Base-by-base conservation (phyloP, 495 filamentous ascomycete species). In the Xylaria longipes region DNA sequence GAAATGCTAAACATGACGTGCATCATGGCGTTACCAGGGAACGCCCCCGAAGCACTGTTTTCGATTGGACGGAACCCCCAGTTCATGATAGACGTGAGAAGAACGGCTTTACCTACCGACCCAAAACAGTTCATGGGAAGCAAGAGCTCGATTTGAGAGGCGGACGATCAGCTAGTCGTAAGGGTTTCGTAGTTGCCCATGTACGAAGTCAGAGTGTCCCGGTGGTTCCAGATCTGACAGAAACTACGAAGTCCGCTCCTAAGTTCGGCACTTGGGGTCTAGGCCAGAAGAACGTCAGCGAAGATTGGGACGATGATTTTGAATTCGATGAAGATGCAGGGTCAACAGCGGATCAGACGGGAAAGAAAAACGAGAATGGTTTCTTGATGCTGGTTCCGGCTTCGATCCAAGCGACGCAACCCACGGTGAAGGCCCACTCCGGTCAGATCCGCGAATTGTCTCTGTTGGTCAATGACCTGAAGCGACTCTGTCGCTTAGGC, bases 201-300 rank as follows among this genome's bases (percentile, higher is more conserved):
- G 85, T 97, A 57, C 90, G 96, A 60, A 98, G 96, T 76, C 94
- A 97, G 76, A 99, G 96, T 80, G 94, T 99, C n/a, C 96, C 96
- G 0, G 88, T 96, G 20, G 90, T 92, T 3, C 89, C 89, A 48
- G 94, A 96, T 70, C 81, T 81, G 22, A 67, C 82, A 5, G 80
- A 87, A 82, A 78, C 82, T 81, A 78, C 86, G 85, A 87, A 84
- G 80, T 83, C 79, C 65, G 88, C 89, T 25, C 89, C 91, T 29
- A 97, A 97, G 74, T 96, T 95, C 75, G 93, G 94, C 56, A 94
- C 94, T 1, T 97, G 94, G 94, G 93, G 92, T 2, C 80, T 95
- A 60, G 92, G 94, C 9, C 91, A 89, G 71, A 97, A 97, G 77
- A 93, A 88, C 22, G 90, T 88, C 27, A 94, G 91, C 72, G 93